Base-by-base conservation (phyloP, 768 basidiomycete species). In the Symmetrospora coprosmae region DNA sequence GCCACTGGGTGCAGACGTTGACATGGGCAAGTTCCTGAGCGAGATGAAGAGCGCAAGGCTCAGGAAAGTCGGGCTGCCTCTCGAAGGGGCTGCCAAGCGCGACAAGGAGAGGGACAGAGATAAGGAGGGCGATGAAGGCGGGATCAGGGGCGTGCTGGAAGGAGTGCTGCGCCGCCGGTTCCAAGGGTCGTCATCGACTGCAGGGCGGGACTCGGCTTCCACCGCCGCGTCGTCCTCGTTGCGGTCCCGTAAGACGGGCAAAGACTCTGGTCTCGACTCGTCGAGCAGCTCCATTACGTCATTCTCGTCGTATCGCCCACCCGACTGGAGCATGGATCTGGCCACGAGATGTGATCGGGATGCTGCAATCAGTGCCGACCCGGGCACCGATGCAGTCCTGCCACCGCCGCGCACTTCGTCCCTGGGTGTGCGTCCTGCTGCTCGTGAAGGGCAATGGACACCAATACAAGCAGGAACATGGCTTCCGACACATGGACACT, bases 221-320 rank as follows among this genome's bases (percentile, higher is more conserved):
- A 27, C 45, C 13, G 37, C 39, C 39, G 37, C 52, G 25, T 55
- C 52, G 3, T 37, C 39, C 16, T 16, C 52, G 27, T 37, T 21
- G 19, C 37, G 34, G 11, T 55, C 52, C 4, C 28, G 30, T 35
- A 34, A 19, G 11, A 41, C n/a, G n/a, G n/a, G n/a, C n/a, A 38
- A 14, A 31, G 39, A 6, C 52, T 55, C 4, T 55, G 14, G 35
- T 33, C 2, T 55, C 52, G 39, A 55, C 52, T n/a, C n/a, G n/a
- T n/a, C n/a, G n/a, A n/a, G 9, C 38, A 37, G 35, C 37, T 55
- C 52, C n/a, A 14, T 55, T 4, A 55, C 52, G 19, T 55, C 52
- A 2, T 55, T 55, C 37, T 55, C 52, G 8, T 55, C 52, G 4
- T 55, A 55, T 41, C 52, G 52, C 27, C 52, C 52, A 25, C 52